Conservation (phyloP, 257 asterid genomes). For the Cynanchum wilfordii region DNA sequence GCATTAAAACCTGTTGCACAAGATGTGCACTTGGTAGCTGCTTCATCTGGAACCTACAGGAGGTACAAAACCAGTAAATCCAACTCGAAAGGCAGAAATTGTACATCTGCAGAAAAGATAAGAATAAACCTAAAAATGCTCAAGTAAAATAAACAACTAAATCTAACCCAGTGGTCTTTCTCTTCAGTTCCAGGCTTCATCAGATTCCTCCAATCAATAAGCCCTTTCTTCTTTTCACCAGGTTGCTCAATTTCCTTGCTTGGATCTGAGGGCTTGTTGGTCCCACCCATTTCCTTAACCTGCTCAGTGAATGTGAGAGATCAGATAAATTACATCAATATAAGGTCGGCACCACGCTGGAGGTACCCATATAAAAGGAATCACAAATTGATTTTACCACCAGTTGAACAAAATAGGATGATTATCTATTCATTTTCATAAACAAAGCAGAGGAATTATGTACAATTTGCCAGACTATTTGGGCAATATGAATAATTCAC, state of each 20-base stretch:
- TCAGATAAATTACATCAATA: neutral
- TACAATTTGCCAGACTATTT: neutral
- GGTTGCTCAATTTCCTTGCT: conserved; percentile 60
- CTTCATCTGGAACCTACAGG: conserved; percentile 83
- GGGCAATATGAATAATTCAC: neutral
- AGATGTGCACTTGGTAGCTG: conserved; percentile 59
- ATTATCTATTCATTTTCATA: neutral
- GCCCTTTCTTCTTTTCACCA: conserved; percentile 62
- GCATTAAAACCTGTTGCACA: conserved; percentile 71
- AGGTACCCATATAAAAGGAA: neutral
- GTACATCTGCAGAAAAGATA: neutral
- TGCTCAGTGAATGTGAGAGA: conserved; percentile 22
- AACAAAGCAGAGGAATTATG: neutral
- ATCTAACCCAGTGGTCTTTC: conserved; percentile 93
- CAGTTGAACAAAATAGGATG: neutral
- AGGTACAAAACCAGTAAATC: conserved; percentile 14
- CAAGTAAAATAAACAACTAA: conserved; percentile 3
- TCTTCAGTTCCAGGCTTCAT: conserved; percentile 70
- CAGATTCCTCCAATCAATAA: conserved; percentile 71
- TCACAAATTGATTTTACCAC: neutral
- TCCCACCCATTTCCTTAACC: conserved; percentile 76
- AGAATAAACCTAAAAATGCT: neutral
- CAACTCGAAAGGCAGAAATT: neutral
- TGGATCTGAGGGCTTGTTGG: conserved; percentile 40
- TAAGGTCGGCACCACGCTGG: neutral